These are phyloP conservation scores for Bacterosira constricta DNA, from an alignment of 108 stramenopile species.

Conservation along the genomic window DNA sequence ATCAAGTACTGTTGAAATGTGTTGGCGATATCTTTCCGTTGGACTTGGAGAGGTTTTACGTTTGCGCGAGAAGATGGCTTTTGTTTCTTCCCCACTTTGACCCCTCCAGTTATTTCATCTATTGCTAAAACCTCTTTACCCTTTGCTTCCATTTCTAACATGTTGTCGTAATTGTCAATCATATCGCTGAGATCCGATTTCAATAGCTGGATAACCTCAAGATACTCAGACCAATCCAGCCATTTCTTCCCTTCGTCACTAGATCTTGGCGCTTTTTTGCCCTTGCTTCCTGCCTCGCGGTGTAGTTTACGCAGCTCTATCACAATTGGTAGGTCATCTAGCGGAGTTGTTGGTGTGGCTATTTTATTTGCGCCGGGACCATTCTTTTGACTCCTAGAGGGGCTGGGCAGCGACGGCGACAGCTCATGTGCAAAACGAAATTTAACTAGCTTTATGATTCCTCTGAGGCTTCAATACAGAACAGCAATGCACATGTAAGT, in stretches of 20 bases:
- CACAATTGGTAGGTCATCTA: conserved; percentile 76
- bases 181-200: conserved; percentile 52
- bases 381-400: background rate
- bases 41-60: conserved; percentile 16
- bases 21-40: conserved; percentile 58
- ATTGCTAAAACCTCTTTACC: background rate
- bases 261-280: conserved; percentile 63
- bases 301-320: conserved; percentile 78
- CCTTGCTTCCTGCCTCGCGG: conserved; percentile 71
- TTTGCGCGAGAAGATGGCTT: background rate
- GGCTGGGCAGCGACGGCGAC: background rate
- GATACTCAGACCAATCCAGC: conserved; percentile 81
- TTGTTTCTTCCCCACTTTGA: background rate
- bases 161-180: conserved; percentile 38
- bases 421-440: conserved; percentile 67
- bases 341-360: conserved; percentile 21
- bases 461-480: conserved; percentile 45
- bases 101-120: background rate
- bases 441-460: conserved; percentile 80
- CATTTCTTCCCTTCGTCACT: conserved; percentile 82
- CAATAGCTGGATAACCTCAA: conserved; percentile 59
- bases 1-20: conserved; percentile 78
- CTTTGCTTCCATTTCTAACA: conserved; percentile 1
- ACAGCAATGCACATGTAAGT: background rate
- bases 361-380: background rate